phyloP scores from a whole-genome alignment of 768 basidiomycete genomes.

The Steccherinum ochraceum region DNA sequence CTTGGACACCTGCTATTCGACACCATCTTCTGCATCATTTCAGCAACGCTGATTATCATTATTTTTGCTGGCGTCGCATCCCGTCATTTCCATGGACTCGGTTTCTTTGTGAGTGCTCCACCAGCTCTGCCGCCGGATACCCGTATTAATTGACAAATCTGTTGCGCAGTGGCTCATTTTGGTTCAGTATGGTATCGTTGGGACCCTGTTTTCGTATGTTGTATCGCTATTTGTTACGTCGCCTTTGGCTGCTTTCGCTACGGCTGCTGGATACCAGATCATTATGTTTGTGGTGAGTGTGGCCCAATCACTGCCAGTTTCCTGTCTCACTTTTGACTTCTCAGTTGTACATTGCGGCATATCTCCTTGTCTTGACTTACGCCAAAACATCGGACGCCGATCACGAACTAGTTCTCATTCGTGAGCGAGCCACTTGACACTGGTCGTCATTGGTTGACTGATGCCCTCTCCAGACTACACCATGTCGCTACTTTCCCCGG shows the following conservation, averaged over 20 bases:
- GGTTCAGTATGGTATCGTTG: conserved; percentile 63
- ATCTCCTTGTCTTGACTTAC: conserved; percentile 70
- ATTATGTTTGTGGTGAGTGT: conserved; percentile 61
- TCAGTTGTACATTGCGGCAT: conserved; percentile 61
- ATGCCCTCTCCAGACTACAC: conserved; percentile 44
- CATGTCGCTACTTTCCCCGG: conserved; percentile 59
- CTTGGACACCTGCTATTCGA: conserved; percentile 77
- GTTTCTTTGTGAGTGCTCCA: conserved; percentile 45
- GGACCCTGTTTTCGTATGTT: conserved; percentile 64
- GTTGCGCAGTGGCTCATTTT: conserved; percentile 60
- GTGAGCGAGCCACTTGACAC: conserved; percentile 24
- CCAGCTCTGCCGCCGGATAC: neutral
- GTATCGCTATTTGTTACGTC: conserved; percentile 55
- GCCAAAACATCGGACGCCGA: conserved; percentile 52
- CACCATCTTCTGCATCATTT: conserved; percentile 48
- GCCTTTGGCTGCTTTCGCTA: conserved; percentile 68
- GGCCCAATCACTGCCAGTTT: too few relatives aligned
- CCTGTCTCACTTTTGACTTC: neutral
- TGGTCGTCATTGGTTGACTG: neutral
- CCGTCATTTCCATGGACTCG: conserved; percentile 63
- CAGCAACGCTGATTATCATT: conserved; percentile 58
- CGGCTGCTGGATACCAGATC: conserved; percentile 66
- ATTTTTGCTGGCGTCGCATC: conserved; percentile 46
- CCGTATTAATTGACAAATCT: neutral
- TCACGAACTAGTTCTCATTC: conserved; percentile 53